Evolutionary conservation across 495 filamentous ascomycete genomes (phyloP), one percentile per base, ranked within the genome.

Genomic region (Xylaria curta): DNA sequence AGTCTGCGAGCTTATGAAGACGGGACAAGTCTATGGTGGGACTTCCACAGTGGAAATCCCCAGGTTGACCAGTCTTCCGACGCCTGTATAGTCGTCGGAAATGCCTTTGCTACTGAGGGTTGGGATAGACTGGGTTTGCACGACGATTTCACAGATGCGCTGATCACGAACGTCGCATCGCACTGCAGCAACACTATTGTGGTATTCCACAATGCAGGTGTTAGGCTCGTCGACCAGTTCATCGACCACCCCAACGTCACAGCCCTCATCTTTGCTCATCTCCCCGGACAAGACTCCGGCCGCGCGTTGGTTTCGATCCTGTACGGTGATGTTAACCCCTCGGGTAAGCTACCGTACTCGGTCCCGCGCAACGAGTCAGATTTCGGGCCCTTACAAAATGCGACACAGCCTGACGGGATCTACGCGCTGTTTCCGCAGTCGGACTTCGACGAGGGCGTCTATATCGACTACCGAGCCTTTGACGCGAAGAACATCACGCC

Each of bases 281-380:
- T 90, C 2, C 90, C 90, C 0, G 90, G 90, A 3, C 84, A 92
- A 71, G 88, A 90, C 66, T 84, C 83, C 10, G 90, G 90, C 0
- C 82, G 83, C 42, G 84, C 88, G 1, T 76, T 92, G 9, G 82
- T 87, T 0, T 80, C 86, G 8, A 75, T 93, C 1, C 80, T 93
- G 1, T 91, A 90, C 74, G 91, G 91, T 13, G 81, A 86, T 15
- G 78, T 81, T 31, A 88, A 86, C 47, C 88, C 87, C 0, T 89
- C 85, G 0, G 92, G 91, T 38, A 89, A 91, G 58, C 83, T 94
- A 9, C 91, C 92, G 0, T 94, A 93, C 73, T 92, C 89, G 0
- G 87, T 94, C n/a, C 90, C 89, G 5, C 82, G 84, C 33, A 87
- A 89, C 60, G 89, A 88, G 68, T 80, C 77, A 9, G 90, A 94